Base-by-base conservation (phyloP, 495 filamentous ascomycete species). In the Sporormia fimetaria region DNA sequence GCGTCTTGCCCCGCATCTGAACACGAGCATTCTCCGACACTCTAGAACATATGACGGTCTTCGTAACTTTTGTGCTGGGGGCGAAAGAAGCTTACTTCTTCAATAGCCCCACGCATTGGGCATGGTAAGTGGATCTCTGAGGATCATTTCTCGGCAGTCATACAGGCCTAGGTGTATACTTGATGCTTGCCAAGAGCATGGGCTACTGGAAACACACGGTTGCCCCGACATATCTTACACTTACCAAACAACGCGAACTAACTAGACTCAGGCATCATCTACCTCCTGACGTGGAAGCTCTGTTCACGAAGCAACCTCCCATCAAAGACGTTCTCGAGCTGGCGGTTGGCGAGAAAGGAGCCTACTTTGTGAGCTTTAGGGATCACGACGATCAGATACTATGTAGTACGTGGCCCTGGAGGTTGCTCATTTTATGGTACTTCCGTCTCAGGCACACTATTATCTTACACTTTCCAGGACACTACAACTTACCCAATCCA, bases 41-140 rank as follows among this genome's bases (percentile, higher is more conserved):
- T 5, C 10, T n/a, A 34, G 31, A 14, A 43, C 21, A n/a, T 1
- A 46, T 42, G 49, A 37, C 42, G 34, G 40, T 47, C 10, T 39
- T 39, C 17, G 44, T 53, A 1, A 48, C 26, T 2, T 53, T 53
- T 27, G 16, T 32, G 11, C 40, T 53, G 44, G 50, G 50, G 10
- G 15, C 39, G 26, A 48, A 53, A n/a, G 44, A 53, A 12, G 27
- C 34, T 0, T 53, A 53, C 36, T 48, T 53, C 29, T 53, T 53
- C 21, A 53, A 49, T 21, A 44, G 39, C 22, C 50, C 50, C 11
- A 48, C 44, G 18, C 50, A 48, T 33, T 53, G 50, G 50, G 50
- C 44, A 11, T 33, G 50, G 50, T 53, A 40, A 37, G 44, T 30
- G 6, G 10, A 2, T 15, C 20, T 23, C 11, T 21, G 6, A n/a